Base-by-base conservation (phyloP, 1,284 basidiomycete genomes). In the Clitocybe nebularis region DNA sequence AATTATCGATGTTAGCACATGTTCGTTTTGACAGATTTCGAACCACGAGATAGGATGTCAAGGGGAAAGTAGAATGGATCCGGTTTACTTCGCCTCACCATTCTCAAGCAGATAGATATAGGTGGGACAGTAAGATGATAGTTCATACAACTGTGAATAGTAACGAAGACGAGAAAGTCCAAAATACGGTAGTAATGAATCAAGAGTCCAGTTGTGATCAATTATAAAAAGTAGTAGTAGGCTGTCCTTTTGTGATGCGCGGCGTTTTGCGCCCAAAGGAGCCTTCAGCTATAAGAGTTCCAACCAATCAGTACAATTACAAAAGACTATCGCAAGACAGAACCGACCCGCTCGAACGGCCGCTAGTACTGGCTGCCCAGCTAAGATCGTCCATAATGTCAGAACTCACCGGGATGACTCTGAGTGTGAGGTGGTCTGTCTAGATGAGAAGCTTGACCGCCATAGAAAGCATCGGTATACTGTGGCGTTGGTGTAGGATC, bases 261-360 rank as follows among this genome's bases (percentile, higher is more conserved):
- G 75, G 75, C 5, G 70, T 73, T 56, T 78, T 78, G 23, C 74
- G 68, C 35, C 69, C 59, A 55, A 77, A 75, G 13, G 71, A 72
- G 24, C 72, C 70, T 61, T 75, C 73, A 46, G 75, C 75, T 79
- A 52, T n/a, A 47, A 32, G 40, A 40, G 42, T 29, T n/a, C n/a
- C n/a, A n/a, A n/a, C n/a, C n/a, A n/a, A n/a, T n/a, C 37, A 48
- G 26, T n/a, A 23, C 29, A 37, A 16, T 10, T n/a, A 20, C 22
- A 35, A 16, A 23, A 39, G 21, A 29, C n/a, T 29, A 29, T 21
- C 4, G 5, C 35, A 24, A 36, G 39, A 44, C 41, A 41, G 32
- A 52, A 36, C 55, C 42, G 52, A 60, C 53, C 52, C 51, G 43
- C 47, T 46, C 33, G 29, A 32, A 32, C 29, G 14, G 29, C 29